These are phyloP conservation scores for Emiliania huxleyi DNA, from an alignment of 78 protist genomes.

Conservation along the genomic window DNA sequence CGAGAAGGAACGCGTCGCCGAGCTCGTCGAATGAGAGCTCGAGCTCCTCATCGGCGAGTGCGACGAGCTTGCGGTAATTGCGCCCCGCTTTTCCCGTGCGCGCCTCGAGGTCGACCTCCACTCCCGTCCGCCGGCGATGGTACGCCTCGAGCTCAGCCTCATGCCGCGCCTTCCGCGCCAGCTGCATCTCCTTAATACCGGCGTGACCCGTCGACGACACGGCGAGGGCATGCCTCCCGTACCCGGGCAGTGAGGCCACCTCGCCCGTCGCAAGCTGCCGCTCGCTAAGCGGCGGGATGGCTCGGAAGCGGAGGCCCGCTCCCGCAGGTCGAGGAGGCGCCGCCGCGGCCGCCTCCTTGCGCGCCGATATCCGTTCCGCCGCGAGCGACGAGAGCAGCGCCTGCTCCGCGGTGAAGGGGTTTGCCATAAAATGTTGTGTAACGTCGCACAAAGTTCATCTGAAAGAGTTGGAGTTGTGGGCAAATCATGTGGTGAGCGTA, in stretches of 20 bases:
- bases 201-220: neutral
- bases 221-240: too few species aligned
- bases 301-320: too few species aligned
- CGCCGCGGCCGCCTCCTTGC: neutral
- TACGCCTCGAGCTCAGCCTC: neutral
- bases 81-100: neutral
- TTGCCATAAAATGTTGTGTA: too few species aligned
- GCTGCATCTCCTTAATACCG: neutral
- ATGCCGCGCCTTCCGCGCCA: constrained; percentile 2
- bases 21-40: neutral
- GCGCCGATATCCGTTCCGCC: neutral
- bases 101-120: neutral
- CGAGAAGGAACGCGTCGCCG: neutral
- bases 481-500: too few species aligned
- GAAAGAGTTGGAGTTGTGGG: too few species aligned
- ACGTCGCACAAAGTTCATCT: too few species aligned
- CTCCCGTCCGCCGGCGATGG: too few species aligned
- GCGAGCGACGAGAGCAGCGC: neutral
- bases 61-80: neutral
- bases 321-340: too few species aligned
- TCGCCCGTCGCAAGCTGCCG: neutral
- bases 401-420: neutral
- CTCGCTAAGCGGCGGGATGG: neutral
- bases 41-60: neutral
- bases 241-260: neutral